Conservation (phyloP, 176 grass and related monocot species). For the Thalia dealbata region DNA sequence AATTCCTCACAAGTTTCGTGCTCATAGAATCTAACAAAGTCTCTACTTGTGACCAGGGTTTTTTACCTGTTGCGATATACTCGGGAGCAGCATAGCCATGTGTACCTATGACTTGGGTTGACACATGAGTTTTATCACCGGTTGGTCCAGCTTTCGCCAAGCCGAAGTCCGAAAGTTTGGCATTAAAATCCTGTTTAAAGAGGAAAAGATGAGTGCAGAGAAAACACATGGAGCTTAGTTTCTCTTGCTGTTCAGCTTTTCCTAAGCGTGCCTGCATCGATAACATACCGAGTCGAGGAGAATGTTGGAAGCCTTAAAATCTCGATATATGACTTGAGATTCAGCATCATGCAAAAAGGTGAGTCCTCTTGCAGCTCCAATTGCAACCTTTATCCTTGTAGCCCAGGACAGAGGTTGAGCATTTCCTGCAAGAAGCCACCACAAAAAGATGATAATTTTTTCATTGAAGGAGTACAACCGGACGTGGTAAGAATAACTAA, state of each 20-base stretch:
- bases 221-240: neutral
- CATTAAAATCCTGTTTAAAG: slow-evolving; percentile 64
- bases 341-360: slow-evolving; percentile 83
- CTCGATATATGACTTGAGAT: slow-evolving; percentile 89
- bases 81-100: slow-evolving; percentile 97
- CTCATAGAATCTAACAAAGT: too few relatives aligned
- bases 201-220: slow-evolving; percentile 10
- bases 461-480: too few relatives aligned
- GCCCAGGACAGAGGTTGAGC: slow-evolving; percentile 76
- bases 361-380: slow-evolving; percentile 85
- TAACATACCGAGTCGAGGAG: slow-evolving; percentile 89
- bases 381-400: slow-evolving; percentile 87
- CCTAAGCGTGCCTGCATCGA: neutral
- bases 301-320: slow-evolving; percentile 98
- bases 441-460: neutral
- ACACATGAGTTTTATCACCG: slow-evolving; percentile 95
- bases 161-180: slow-evolving; percentile 96
- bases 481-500: neutral
- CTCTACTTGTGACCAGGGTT: neutral
- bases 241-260: neutral
- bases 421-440: slow-evolving; percentile 36
- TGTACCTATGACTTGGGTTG: slow-evolving; percentile 96
- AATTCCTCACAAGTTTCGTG: too few relatives aligned
- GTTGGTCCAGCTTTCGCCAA: slow-evolving; percentile 95
- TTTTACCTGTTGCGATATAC: slow-evolving; percentile 78